Conservation (phyloP, 2,329 filamentous ascomycete species). For the Blumeria graminis region DNA sequence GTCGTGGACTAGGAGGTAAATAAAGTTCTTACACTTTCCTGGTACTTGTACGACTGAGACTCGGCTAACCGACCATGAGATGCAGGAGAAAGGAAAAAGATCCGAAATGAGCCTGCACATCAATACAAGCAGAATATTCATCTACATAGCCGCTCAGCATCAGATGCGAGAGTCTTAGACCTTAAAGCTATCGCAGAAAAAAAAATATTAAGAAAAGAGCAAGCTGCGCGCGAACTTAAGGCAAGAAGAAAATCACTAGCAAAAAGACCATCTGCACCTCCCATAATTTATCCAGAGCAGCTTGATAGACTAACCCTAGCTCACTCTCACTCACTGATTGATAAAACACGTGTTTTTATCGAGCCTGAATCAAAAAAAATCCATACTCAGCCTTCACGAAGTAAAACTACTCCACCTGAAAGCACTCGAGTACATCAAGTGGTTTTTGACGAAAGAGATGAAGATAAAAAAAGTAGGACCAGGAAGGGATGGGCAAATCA, state of each 20-base stretch:
- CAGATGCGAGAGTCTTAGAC: constrained; percentile 27
- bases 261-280: constrained; percentile 52
- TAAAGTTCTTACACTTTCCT: no score
- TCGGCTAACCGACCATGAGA: no score
- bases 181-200: constrained; percentile 32
- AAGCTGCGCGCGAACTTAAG: constrained; percentile 66
- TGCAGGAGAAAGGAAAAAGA: no score
- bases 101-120: no score
- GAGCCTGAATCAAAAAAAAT: neutral
- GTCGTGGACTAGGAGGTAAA: no score
- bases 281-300: constrained; percentile 51
- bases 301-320: constrained; percentile 18
- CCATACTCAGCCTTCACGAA: constrained; percentile 23
- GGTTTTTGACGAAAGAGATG: neutral
- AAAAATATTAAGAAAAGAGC: constrained; percentile 41
- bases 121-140: no score
- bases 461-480: neutral
- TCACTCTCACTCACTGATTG: constrained; percentile 6
- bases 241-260: constrained; percentile 67
- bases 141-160: constrained; percentile 17
- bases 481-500: constrained; percentile 24
- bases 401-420: constrained; percentile 31
- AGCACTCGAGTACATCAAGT: constrained; percentile 18
- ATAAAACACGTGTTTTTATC: neutral
- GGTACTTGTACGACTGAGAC: no score